A percentile compares a stretch with the other conserved stretches of the same genome.
Evolutionary conservation across 306 rosid species (phyloP).

Genomic region (Ochetophila trinervis): DNA sequence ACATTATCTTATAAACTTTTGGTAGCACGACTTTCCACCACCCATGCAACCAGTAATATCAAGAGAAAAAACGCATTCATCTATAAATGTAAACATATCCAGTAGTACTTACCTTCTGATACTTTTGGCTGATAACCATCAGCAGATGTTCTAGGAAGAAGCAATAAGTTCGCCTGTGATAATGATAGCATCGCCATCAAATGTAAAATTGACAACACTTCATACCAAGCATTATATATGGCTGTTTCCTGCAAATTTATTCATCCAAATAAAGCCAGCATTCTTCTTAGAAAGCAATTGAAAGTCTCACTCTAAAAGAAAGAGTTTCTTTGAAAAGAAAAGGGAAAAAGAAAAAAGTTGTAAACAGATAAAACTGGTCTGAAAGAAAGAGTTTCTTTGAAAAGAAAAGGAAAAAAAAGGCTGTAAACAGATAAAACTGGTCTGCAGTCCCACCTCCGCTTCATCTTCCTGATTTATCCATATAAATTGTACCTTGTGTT

Average conservation of each 20-base stretch:
- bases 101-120: slow-evolving; percentile 65
- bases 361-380: slow-evolving; percentile 6
- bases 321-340: background rate
- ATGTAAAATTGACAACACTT: slow-evolving; percentile 93
- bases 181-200: slow-evolving; percentile 84
- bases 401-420: too few relatives aligned
- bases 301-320: slow-evolving; percentile 5
- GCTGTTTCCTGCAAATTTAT: slow-evolving; percentile 76
- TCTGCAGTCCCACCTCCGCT: slow-evolving; percentile 54
- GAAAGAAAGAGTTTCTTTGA: background rate
- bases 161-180: slow-evolving; percentile 85
- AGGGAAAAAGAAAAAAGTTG: background rate
- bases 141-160: slow-evolving; percentile 88
- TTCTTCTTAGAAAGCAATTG: slow-evolving; percentile 21
- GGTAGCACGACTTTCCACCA: background rate
- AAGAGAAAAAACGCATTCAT: slow-evolving; percentile 5
- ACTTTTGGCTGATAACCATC: slow-evolving; percentile 86
- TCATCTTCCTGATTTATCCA: slow-evolving; percentile 99
- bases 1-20: slow-evolving; percentile 1
- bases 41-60: slow-evolving; percentile 6
- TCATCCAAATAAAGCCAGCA: slow-evolving; percentile 24
- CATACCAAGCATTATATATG: slow-evolving; percentile 86
- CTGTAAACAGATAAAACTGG: slow-evolving; percentile 3
- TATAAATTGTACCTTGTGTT: slow-evolving; percentile 73
- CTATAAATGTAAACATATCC: slow-evolving; percentile 5